phyloP scores from a whole-genome alignment of 1,284 basidiomycete species.

The Sporisorium graminicola region DNA sequence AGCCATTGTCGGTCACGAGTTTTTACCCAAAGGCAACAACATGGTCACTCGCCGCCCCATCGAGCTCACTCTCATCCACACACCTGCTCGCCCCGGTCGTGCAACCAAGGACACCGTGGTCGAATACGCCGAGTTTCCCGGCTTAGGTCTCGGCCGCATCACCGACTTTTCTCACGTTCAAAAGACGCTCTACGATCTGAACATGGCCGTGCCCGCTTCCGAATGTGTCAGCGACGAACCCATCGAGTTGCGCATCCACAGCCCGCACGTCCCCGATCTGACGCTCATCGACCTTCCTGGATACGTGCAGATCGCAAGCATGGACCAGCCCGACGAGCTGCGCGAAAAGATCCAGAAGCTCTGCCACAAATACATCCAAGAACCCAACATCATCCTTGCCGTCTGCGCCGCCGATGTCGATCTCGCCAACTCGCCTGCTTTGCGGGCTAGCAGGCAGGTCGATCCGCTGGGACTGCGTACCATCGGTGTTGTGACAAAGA shows the following conservation, averaged over 20 bases:
- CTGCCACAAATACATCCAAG: constrained; percentile 96
- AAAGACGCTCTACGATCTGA: constrained; percentile 91
- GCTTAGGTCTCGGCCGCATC: constrained; percentile 86
- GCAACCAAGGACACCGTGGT: constrained; percentile 72
- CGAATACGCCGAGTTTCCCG: constrained; percentile 95
- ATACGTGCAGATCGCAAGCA: constrained; percentile 92
- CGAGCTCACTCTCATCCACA: constrained; percentile 95
- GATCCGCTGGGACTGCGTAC: constrained; percentile 94
- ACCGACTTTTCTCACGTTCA: constrained; percentile 91
- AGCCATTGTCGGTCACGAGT: constrained; percentile 97
- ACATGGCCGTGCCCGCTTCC: constrained; percentile 87
- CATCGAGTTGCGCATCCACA: constrained; percentile 96
- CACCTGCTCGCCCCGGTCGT: constrained; percentile 65
- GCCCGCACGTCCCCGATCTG: constrained; percentile 93
- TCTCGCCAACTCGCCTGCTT: constrained; percentile 94
- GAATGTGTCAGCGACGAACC: constrained; percentile 94
- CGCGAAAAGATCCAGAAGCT: constrained; percentile 90
- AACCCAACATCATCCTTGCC: constrained; percentile 97
- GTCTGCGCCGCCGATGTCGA: constrained; percentile 99
- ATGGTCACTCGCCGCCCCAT: constrained; percentile 99
- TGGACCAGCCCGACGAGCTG: constrained; percentile 95
- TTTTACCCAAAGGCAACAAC: constrained; percentile 97
- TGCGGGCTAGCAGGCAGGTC: constrained; percentile 90
- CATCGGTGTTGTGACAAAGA: constrained; percentile 98
- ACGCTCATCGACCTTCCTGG: constrained; percentile 97